phyloP scores from a whole-genome alignment of 176 grass and related monocot species.

The Cenchrus fungigraminus region DNA sequence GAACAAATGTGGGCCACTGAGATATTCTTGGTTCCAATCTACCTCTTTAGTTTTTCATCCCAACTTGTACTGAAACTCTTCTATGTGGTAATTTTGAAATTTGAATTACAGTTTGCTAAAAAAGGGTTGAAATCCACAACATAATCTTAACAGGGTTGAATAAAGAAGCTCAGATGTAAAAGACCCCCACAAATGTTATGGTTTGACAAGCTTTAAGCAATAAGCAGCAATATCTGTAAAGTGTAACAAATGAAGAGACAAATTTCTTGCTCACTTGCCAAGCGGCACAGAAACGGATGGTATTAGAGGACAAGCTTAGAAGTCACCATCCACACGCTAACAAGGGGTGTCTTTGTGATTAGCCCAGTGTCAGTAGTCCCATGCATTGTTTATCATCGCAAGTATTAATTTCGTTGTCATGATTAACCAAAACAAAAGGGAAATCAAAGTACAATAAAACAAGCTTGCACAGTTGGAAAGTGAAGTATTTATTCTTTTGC shows the following conservation, averaged over 20 bases:
- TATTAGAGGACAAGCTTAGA: constrained; percentile 25
- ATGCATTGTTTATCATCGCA: constrained; percentile 31
- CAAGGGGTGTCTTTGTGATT: constrained; percentile 29
- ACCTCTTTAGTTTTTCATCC: constrained; percentile 23
- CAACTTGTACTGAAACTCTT: constrained; percentile 11
- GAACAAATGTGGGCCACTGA: constrained; percentile 41
- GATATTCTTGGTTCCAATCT: constrained; percentile 42
- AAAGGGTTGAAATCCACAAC: not conserved
- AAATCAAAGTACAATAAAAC: constrained; percentile 29
- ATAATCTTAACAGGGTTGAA: not conserved
- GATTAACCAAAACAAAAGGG: constrained; percentile 13
- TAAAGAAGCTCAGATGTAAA: not conserved
- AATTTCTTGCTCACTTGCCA: not conserved
- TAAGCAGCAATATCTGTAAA: not conserved
- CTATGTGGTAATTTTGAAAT: not conserved
- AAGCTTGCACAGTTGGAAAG: constrained; percentile 20
- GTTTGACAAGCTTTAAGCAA: not conserved
- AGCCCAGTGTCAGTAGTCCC: constrained; percentile 3
- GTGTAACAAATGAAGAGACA: not conserved
- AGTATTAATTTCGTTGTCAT: constrained; percentile 16
- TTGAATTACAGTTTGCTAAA: not conserved
- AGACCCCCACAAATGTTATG: not conserved
- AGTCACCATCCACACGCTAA: constrained; percentile 26
- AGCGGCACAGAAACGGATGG: not conserved
- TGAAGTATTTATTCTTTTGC: constrained; percentile 17